Evolutionary conservation across 805 yeast species (phyloP).

Genomic region (Saturnispora bothae): DNA sequence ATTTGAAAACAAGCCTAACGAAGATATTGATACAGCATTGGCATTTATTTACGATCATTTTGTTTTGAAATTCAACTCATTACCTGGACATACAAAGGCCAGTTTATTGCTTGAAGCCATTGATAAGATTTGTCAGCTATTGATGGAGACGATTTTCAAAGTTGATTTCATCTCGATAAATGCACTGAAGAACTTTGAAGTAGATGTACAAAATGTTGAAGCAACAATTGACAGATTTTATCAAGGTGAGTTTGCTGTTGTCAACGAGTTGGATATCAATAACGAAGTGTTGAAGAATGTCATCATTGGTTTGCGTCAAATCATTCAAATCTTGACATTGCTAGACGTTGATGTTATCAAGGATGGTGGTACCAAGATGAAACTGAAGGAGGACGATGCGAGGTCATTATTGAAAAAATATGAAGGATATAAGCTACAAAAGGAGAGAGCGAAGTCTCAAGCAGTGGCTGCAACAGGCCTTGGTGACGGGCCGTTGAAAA

Average conservation of each 20-base stretch:
- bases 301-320: constrained; percentile 70
- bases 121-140: constrained; percentile 68
- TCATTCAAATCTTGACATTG: constrained; percentile 56
- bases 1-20: constrained; percentile 2
- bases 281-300: constrained; percentile 31
- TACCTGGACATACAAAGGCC: constrained; percentile 70
- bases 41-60: constrained; percentile 77
- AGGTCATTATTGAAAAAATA: constrained; percentile 46
- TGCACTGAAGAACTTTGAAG: constrained; percentile 63
- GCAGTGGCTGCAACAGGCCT: neutral
- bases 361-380: constrained; percentile 24
- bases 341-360: constrained; percentile 47
- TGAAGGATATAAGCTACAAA: constrained; percentile 19
- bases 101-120: constrained; percentile 77
- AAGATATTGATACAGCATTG: constrained; percentile 7
- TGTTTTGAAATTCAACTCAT: constrained; percentile 68
- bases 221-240: constrained; percentile 13
- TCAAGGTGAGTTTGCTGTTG: constrained; percentile 2
- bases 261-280: constrained; percentile 11
- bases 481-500: too few relatives aligned
- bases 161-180: constrained; percentile 48
- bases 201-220: constrained; percentile 74
- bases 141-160: constrained; percentile 48
- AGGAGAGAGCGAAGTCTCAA: constrained; percentile 11
- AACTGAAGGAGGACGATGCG: constrained; percentile 55